Conservation (phyloP, 2,329 filamentous ascomycete genomes). For the Microdochium paspali region DNA sequence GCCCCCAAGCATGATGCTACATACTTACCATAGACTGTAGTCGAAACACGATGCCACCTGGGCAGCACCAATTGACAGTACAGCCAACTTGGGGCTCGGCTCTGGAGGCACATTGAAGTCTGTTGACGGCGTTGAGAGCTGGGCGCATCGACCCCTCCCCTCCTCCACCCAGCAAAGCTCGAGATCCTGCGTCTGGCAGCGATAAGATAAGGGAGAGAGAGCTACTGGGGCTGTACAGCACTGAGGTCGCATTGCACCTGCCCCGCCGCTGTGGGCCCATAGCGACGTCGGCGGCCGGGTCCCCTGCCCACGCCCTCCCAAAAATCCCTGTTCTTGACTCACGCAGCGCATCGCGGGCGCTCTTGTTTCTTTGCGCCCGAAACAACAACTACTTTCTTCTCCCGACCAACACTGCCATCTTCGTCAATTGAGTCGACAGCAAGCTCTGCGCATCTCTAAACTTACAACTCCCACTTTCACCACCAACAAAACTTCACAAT, state of each 20-base stretch:
- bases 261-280: not conserved
- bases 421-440: not conserved
- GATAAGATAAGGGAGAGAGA: not conserved
- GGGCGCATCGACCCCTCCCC: too few species aligned
- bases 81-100: too few species aligned
- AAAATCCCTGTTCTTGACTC: conserved; percentile 1
- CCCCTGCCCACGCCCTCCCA: not conserved
- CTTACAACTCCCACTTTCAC: not conserved
- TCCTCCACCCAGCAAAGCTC: too few species aligned
- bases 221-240: not conserved
- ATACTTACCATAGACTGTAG: too few species aligned
- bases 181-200: too few species aligned
- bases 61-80: too few species aligned
- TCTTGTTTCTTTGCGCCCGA: not conserved
- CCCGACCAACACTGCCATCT: not conserved
- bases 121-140: too few species aligned
- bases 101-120: too few species aligned
- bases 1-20: too few species aligned
- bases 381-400: not conserved
- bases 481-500: not conserved
- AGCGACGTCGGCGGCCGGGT: not conserved
- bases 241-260: not conserved
- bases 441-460: not conserved
- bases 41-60: too few species aligned
- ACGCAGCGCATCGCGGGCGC: not conserved